Conservation (phyloP, 2,329 filamentous ascomycete genomes). For the Chaetomium sp. region DNA sequence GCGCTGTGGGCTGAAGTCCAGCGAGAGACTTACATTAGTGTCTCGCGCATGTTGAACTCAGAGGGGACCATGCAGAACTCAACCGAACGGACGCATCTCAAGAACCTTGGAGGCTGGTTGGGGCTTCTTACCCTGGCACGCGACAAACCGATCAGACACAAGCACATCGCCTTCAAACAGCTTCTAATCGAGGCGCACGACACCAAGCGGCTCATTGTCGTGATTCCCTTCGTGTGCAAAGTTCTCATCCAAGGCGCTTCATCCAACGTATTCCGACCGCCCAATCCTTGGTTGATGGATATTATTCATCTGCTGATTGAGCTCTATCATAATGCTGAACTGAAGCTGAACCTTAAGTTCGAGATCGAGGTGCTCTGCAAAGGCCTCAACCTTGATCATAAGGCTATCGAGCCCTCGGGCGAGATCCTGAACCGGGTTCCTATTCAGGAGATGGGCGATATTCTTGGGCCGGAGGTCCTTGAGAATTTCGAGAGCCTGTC, state of each 20-base stretch:
- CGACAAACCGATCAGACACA: conserved; percentile 91
- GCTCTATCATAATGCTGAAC: conserved; percentile 83
- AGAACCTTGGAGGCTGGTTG: conserved; percentile 91
- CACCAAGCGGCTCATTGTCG: conserved; percentile 81
- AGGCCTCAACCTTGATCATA: conserved; percentile 84
- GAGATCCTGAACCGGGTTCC: conserved; percentile 72
- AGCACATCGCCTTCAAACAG: conserved; percentile 95
- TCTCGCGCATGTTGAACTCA: conserved; percentile 81
- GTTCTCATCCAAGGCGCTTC: conserved; percentile 77
- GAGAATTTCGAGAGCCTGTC: conserved; percentile 80
- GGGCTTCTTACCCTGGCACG: conserved; percentile 87
- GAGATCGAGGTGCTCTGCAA: conserved; percentile 98
- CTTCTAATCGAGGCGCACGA: conserved; percentile 90
- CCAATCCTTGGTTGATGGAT: conserved; percentile 97
- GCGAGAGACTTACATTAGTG: conserved; percentile 83
- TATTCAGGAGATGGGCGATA: conserved; percentile 55
- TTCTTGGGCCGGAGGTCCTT: conserved; percentile 58
- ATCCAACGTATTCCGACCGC: conserved; percentile 85
- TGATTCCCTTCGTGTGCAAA: conserved; percentile 97
- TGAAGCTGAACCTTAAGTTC: conserved; percentile 96
- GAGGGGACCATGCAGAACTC: conserved; percentile 79
- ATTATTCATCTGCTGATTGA: conserved; percentile 88
- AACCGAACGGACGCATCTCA: conserved; percentile 79
- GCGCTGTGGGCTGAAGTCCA: conserved; percentile 82
- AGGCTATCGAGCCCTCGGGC: conserved; percentile 78